phyloP scores from a whole-genome alignment of 441 rosid species.

The Adansonia gregorii region DNA sequence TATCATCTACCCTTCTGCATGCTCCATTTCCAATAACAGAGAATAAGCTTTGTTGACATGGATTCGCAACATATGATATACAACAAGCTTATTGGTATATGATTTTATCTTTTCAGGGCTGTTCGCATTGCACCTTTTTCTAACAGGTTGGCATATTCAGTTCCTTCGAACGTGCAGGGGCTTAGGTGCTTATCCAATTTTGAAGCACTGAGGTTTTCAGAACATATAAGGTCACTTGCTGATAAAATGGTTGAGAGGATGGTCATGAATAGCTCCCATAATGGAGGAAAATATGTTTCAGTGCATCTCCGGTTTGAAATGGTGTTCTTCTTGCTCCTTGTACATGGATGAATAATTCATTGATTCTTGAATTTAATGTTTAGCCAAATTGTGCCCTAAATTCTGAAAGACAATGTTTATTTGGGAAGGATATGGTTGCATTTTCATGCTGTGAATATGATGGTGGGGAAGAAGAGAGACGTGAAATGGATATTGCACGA shows the following conservation, averaged over 20 bases:
- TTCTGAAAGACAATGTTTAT: slow-evolving; percentile 17
- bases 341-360: slow-evolving; percentile 8
- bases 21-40: slow-evolving; percentile 6
- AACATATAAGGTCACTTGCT: slow-evolving; percentile 78
- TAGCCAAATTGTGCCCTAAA: neutral
- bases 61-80: neutral
- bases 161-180: slow-evolving; percentile 74
- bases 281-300: slow-evolving; percentile 83
- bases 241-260: slow-evolving; percentile 91
- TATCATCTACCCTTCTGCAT: neutral
- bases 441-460: slow-evolving; percentile 98
- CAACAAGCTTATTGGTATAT: slow-evolving; percentile 8
- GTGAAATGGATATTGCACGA: slow-evolving; percentile 87
- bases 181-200: slow-evolving; percentile 89
- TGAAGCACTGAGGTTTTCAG: slow-evolving; percentile 82
- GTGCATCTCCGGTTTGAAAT: slow-evolving; percentile 97
- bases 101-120: slow-evolving; percentile 56
- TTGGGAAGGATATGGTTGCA: slow-evolving; percentile 90
- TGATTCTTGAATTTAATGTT: slow-evolving; percentile 14
- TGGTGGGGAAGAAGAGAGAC: slow-evolving; percentile 89
- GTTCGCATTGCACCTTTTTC: slow-evolving; percentile 97
- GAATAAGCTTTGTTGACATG: neutral
- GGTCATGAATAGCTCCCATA: slow-evolving; percentile 65
- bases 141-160: slow-evolving; percentile 88
- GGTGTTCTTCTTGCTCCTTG: slow-evolving; percentile 43